Evolutionary conservation across 2,329 filamentous ascomycete genomes (phyloP).

Genomic region (Boeremia lycopersici): DNA sequence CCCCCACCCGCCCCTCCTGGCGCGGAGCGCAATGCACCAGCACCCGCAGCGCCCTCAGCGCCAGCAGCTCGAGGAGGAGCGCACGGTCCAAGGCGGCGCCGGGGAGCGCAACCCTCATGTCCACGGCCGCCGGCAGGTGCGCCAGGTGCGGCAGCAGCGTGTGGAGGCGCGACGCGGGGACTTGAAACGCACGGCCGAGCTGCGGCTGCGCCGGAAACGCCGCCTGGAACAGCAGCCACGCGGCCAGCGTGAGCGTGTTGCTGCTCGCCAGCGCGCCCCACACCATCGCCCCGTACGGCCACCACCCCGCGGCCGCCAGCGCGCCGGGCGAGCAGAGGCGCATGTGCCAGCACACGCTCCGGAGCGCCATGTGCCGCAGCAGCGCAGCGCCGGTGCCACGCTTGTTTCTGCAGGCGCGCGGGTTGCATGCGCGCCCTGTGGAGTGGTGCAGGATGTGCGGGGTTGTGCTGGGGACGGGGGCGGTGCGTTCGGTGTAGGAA

Average conservation of each 20-base stretch:
- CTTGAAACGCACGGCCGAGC: background rate
- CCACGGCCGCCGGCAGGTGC: too few species aligned
- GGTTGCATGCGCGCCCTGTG: background rate
- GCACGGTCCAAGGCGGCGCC: too few species aligned
- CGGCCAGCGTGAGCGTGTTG: conserved; percentile 1
- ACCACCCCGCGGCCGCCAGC: background rate
- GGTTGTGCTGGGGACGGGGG: background rate
- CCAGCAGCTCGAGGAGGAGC: too few species aligned
- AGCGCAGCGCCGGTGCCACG: background rate
- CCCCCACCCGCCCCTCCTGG: too few species aligned
- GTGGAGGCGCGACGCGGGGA: too few species aligned
- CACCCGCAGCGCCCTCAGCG: too few species aligned
- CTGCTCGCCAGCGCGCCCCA: conserved; percentile 3
- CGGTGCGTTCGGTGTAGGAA: conserved; percentile 1
- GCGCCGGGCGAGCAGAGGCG: conserved; percentile 2
- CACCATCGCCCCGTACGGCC: background rate
- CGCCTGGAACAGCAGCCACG: conserved; percentile 2
- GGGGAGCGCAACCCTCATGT: too few species aligned
- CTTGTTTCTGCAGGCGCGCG: background rate
- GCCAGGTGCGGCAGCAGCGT: too few species aligned
- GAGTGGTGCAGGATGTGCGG: background rate
- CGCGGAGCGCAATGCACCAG: too few species aligned
- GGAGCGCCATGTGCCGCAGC: conserved; percentile 1
- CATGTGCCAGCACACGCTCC: conserved; percentile 1
- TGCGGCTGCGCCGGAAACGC: background rate